Conservation (phyloP, 148 eudicot genomes). For the Arctostaphylos glauca region DNA sequence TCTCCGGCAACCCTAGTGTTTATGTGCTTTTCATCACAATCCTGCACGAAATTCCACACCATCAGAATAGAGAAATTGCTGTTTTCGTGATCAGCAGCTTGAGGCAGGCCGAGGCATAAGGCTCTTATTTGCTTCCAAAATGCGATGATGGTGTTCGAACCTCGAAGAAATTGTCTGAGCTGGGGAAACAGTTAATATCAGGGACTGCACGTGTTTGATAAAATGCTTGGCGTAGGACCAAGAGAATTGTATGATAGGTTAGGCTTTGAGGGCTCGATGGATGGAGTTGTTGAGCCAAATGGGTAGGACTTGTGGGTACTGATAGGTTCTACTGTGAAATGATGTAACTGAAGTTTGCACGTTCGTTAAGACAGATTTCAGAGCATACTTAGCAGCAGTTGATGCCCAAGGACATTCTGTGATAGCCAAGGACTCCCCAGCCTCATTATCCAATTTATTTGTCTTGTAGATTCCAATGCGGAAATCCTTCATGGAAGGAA, state of each 20-base stretch:
- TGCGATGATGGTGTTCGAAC: slow-evolving; percentile 65
- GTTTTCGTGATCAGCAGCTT: neutral
- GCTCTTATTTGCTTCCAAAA: slow-evolving; percentile 12
- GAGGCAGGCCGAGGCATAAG: neutral
- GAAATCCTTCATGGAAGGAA: too few species aligned
- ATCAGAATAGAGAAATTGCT: neutral
- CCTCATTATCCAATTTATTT: too few species aligned
- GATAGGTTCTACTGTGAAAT: neutral
- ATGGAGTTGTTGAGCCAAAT: neutral
- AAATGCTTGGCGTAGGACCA: slow-evolving; percentile 72
- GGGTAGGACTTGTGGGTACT: neutral
- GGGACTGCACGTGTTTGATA: slow-evolving; percentile 87
- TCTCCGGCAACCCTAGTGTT: neutral
- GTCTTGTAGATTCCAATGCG: too few species aligned
- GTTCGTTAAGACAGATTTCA: slow-evolving; percentile 57
- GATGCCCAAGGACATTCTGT: slow-evolving; percentile 77
- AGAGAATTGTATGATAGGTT: slow-evolving; percentile 68
- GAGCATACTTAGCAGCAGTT: slow-evolving; percentile 37
- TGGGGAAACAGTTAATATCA: slow-evolving; percentile 61
- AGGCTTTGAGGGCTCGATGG: slow-evolving; percentile 46
- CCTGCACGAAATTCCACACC: neutral
- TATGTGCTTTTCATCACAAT: neutral
- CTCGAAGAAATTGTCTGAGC: slow-evolving; percentile 43
- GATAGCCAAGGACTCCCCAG: too few species aligned
- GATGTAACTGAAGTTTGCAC: neutral